phyloP scores from a whole-genome alignment of 2,329 filamentous ascomycete species.

The Grosmannia penicillata region DNA sequence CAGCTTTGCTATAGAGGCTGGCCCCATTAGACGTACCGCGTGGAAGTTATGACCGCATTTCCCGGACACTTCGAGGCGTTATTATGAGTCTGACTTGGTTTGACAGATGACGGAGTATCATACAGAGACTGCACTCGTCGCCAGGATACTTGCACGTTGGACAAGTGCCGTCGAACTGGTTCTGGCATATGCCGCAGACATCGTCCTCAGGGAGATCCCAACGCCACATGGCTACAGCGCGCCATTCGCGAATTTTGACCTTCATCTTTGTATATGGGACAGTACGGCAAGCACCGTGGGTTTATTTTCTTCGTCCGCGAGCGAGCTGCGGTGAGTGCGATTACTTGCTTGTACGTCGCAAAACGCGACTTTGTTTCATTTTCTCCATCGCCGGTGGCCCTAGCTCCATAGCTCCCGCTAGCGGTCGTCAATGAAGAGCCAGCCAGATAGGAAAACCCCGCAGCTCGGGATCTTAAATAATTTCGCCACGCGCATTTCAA shows the following conservation, averaged over 20 bases:
- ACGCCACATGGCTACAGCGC: conserved; percentile 88
- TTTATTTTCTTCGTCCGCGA: not conserved
- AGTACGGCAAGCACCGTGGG: no score
- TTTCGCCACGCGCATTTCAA: not conserved
- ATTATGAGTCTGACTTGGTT: conserved; percentile 2
- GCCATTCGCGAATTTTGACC: conserved; percentile 86
- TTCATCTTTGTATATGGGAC: conserved; percentile 48
- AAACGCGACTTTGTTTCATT: not conserved
- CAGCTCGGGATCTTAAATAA: not conserved
- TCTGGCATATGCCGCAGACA: conserved; percentile 95
- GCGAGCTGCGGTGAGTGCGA: not conserved
- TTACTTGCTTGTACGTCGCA: not conserved
- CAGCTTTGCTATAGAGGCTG: conserved; percentile 4
- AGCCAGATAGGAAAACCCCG: not conserved
- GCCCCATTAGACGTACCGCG: conserved; percentile 45
- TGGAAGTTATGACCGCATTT: conserved; percentile 98
- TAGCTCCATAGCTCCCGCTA: not conserved
- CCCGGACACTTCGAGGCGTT: conserved; percentile 94
- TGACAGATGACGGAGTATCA: conserved; percentile 15
- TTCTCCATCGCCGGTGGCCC: not conserved
- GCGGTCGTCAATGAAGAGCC: not conserved
- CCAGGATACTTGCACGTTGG: conserved; percentile 96
- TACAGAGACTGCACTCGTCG: conserved; percentile 85
- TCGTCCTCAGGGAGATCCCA: conserved; percentile 98
- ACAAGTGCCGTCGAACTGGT: conserved; percentile 94